These are phyloP conservation scores for Arthroderma sp. DNA, from an alignment of 2,329 filamentous ascomycete species.

Conservation along the genomic window DNA sequence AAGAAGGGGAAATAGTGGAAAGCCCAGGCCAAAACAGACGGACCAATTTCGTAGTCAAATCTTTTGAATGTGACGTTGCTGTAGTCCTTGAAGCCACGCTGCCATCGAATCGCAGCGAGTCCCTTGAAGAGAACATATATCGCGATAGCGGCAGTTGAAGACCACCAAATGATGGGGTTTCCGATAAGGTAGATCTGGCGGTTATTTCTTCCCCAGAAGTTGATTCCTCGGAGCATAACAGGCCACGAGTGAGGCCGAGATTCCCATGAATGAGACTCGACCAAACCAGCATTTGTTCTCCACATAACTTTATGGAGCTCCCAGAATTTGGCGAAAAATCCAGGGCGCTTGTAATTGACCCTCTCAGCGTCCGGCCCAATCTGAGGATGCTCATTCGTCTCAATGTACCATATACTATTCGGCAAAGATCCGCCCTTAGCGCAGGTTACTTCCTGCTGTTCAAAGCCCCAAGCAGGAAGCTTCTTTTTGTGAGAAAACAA, in stretches of 20 bases:
- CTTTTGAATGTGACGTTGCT: conserved; percentile 72
- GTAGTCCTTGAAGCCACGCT: conserved; percentile 85
- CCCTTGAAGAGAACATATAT: conserved; percentile 77
- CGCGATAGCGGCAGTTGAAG: conserved; percentile 62
- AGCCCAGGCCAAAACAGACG: conserved; percentile 81
- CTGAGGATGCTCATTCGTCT: conserved; percentile 73
- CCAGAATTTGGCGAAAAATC: conserved; percentile 96
- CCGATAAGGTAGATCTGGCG: conserved; percentile 94
- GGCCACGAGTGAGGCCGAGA: conserved; percentile 91
- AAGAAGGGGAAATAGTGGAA: conserved; percentile 99
- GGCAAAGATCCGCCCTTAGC: conserved; percentile 80
- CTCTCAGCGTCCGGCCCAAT: conserved; percentile 67
- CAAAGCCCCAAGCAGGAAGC: conserved; percentile 91
- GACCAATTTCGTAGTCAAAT: conserved; percentile 94
- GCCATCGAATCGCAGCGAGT: conserved; percentile 79
- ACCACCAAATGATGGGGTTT: conserved; percentile 92
- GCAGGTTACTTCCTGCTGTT: conserved; percentile 98
- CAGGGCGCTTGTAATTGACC: conserved; percentile 88
- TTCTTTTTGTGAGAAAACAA: conserved; percentile 99
- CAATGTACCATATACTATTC: conserved; percentile 95
- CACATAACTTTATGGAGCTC: conserved; percentile 98
- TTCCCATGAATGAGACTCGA: conserved; percentile 96
- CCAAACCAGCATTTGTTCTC: conserved; percentile 90
- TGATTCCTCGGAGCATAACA: conserved; percentile 82
- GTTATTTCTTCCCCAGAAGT: conserved; percentile 94